Conservation (phyloP, 2,329 filamentous ascomycete genomes). For the Exophiala phaeomuriformis region DNA sequence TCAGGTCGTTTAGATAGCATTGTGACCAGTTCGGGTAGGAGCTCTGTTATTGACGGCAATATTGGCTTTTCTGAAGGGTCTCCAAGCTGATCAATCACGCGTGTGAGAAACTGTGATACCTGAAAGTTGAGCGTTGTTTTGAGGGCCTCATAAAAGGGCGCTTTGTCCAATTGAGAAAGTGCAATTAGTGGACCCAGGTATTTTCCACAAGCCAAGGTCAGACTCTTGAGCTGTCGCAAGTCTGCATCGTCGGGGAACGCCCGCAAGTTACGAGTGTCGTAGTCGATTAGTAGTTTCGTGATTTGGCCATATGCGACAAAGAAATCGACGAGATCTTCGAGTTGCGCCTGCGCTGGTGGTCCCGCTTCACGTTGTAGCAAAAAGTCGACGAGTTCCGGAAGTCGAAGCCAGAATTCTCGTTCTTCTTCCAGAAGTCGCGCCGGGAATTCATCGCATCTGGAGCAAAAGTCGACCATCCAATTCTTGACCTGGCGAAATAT, state of each 20-base stretch:
- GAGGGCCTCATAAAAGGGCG: conserved; percentile 36
- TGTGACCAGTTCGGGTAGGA: conserved; percentile 15
- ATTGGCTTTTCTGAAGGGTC: conserved; percentile 7
- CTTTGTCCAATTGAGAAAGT: conserved; percentile 31
- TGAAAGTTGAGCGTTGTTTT: conserved; percentile 30
- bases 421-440: conserved; percentile 35
- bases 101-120: conserved; percentile 12
- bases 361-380: conserved; percentile 34
- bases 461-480: conserved; percentile 38
- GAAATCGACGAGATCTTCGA: conserved; percentile 36
- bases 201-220: conserved; percentile 28
- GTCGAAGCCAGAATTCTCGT: conserved; percentile 40
- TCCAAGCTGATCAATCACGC: conserved; percentile 13
- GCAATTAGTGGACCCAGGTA: conserved; percentile 35
- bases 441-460: conserved; percentile 32
- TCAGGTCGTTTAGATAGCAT: conserved; percentile 13
- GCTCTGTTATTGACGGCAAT: conserved; percentile 10
- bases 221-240: conserved; percentile 24
- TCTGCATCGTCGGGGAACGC: conserved; percentile 30
- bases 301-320: conserved; percentile 37
- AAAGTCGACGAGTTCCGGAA: conserved; percentile 37
- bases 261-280: conserved; percentile 35
- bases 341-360: conserved; percentile 16
- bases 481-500: conserved; percentile 34
- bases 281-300: conserved; percentile 35